phyloP scores from a whole-genome alignment of 116 monocot species.

The Cymodocea nodosa region DNA sequence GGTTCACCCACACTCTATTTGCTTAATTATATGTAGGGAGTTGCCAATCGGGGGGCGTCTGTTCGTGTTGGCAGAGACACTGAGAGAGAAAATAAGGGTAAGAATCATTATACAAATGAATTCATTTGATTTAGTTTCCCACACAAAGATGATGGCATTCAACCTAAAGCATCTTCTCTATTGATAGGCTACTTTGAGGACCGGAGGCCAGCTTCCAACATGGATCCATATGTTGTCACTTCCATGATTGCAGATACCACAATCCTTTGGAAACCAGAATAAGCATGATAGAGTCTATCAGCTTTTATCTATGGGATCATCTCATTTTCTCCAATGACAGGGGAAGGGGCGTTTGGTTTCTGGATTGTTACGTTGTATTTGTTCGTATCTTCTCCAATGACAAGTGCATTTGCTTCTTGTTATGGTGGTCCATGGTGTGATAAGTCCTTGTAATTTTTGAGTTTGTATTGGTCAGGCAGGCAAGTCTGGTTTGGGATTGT shows the following conservation, averaged over 20 bases:
- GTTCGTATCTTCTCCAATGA: no score
- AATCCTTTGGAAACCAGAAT: conserved; percentile 11
- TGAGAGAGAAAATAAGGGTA: conserved; percentile 55
- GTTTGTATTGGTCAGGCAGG: no score
- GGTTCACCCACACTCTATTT: not conserved
- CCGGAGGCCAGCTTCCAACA: conserved; percentile 20
- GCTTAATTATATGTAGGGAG: conserved; percentile 27
- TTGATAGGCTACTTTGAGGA: conserved; percentile 18
- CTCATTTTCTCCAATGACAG: not conserved
- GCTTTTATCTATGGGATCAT: not conserved
- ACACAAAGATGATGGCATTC: not conserved
- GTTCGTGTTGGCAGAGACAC: conserved; percentile 67
- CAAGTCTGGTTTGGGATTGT: no score
- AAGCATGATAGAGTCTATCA: not conserved
- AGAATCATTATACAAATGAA: not conserved
- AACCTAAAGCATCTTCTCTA: not conserved
- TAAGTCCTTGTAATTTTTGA: no score
- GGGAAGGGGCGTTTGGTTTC: not conserved
- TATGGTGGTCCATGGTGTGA: no score
- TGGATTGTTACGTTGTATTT: no score
- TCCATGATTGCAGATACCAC: conserved; percentile 20
- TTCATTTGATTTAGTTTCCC: no score
- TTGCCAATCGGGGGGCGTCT: conserved; percentile 69
- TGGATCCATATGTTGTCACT: conserved; percentile 18
- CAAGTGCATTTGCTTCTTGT: no score